phyloP scores from a whole-genome alignment of 148 eudicot genomes.

The Pharnaceum exiguum region DNA sequence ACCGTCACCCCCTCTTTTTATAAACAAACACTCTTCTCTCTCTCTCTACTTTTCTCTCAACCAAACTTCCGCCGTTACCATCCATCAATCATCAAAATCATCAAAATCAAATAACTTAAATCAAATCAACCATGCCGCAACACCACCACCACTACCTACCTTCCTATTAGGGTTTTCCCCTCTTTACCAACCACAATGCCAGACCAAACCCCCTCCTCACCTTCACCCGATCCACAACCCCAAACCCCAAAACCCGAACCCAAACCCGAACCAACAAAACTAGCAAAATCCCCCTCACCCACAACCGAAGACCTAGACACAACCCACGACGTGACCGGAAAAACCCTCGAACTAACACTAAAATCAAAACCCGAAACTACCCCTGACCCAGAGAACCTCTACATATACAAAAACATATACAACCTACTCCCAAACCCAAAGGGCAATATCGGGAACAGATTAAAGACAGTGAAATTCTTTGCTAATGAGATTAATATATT shows the following conservation, averaged over 20 bases:
- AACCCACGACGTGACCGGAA: constrained; percentile 57
- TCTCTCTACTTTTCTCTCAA: neutral
- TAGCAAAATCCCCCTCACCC: neutral
- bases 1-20: too few relatives aligned
- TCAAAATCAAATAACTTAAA: too few relatives aligned
- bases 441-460: constrained; percentile 33
- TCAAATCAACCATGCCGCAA: too few relatives aligned
- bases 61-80: too few relatives aligned
- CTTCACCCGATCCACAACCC: neutral
- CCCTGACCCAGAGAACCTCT: constrained; percentile 32
- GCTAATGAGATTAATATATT: constrained; percentile 81
- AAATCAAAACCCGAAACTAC: constrained; percentile 4
- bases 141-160: too few relatives aligned
- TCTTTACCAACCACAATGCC: constrained; percentile 21
- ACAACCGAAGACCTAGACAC: constrained; percentile 26
- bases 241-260: constrained; percentile 8
- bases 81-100: too few relatives aligned
- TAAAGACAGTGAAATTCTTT: constrained; percentile 74
- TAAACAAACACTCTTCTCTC: neutral
- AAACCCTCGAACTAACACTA: constrained; percentile 50
- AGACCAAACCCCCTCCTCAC: constrained; percentile 3
- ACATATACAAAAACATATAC: constrained; percentile 62
- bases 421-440: constrained; percentile 66
- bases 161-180: too few relatives aligned
- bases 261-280: neutral